phyloP scores from a whole-genome alignment of 495 filamentous ascomycete species.

The Penicillium coffeae region DNA sequence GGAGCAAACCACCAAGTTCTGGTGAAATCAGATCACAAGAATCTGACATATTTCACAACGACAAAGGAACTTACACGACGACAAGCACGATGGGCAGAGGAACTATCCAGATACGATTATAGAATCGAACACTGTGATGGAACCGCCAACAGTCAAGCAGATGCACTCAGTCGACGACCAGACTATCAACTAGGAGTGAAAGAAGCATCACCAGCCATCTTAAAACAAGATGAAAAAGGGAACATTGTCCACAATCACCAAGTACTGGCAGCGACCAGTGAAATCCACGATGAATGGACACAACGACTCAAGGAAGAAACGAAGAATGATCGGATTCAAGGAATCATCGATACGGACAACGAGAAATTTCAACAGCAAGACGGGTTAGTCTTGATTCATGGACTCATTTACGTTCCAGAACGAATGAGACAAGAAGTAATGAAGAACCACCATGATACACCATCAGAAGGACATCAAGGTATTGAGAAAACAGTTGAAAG shows the following conservation, averaged over 20 bases:
- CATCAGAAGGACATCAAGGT: not conserved
- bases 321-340: not conserved
- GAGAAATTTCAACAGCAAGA: not conserved
- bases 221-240: not conserved
- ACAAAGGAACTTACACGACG: not conserved
- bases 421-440: constrained; percentile 3
- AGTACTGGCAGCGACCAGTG: not conserved
- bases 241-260: not conserved
- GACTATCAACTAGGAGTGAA: not conserved
- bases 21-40: not conserved
- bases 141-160: not conserved
- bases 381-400: not conserved
- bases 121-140: not conserved
- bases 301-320: not conserved
- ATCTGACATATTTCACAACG: not conserved
- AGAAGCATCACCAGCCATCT: not conserved
- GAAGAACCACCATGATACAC: constrained; percentile 1
- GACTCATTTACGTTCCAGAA: not conserved
- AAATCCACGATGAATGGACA: not conserved
- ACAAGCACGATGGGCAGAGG: not conserved
- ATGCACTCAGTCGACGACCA: not conserved
- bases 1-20: not conserved
- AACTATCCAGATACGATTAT: not conserved
- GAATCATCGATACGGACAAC: not conserved
- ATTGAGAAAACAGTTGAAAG: constrained; percentile 6